Percentiles rank a stretch among this genome's conserved stretches.
phyloP scores from a whole-genome alignment of 2,329 filamentous ascomycete genomes.

The Cladophialophora psammophila region DNA sequence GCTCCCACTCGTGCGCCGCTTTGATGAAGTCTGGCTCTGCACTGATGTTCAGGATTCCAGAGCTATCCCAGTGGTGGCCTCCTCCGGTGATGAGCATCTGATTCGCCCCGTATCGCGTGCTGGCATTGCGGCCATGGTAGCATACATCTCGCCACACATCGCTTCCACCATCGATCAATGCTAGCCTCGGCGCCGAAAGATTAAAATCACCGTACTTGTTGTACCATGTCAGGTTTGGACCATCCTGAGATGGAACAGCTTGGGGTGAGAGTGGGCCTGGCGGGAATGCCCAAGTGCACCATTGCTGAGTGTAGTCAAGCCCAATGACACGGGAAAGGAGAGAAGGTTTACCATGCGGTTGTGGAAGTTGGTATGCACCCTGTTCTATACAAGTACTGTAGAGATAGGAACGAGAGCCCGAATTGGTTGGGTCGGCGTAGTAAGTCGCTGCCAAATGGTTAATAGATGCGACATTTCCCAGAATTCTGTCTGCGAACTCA shows the following conservation, averaged over 20 bases:
- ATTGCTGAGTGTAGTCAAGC: slow-evolving; percentile 61
- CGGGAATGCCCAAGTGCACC: slow-evolving; percentile 64
- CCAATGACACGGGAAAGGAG: slow-evolving; percentile 59
- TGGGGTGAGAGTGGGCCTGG: slow-evolving; percentile 46
- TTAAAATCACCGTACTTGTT: slow-evolving; percentile 59
- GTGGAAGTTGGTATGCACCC: slow-evolving; percentile 59
- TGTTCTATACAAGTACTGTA: slow-evolving; percentile 59
- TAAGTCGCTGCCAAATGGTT: slow-evolving; percentile 44
- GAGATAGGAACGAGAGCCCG: slow-evolving; percentile 54
- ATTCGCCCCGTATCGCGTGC: slow-evolving; percentile 54
- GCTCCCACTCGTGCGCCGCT: slow-evolving; percentile 60
- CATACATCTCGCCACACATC: slow-evolving; percentile 63
- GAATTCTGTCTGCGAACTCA: slow-evolving; percentile 18
- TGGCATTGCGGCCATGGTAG: slow-evolving; percentile 57
- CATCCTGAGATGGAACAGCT: slow-evolving; percentile 45
- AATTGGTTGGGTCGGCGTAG: slow-evolving; percentile 56
- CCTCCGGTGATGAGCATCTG: slow-evolving; percentile 59
- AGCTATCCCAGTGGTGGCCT: slow-evolving; percentile 62
- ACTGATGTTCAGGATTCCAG: slow-evolving; percentile 52
- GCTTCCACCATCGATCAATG: slow-evolving; percentile 60
- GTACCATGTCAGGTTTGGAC: slow-evolving; percentile 52
- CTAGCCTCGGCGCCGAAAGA: slow-evolving; percentile 56
- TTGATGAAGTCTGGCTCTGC: slow-evolving; percentile 61
- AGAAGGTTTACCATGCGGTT: slow-evolving; percentile 47
- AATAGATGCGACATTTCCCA: neutral